These are phyloP conservation scores for Oryza coarctata DNA, from an alignment of 176 grass and related monocot genomes.

Conservation along the genomic window DNA sequence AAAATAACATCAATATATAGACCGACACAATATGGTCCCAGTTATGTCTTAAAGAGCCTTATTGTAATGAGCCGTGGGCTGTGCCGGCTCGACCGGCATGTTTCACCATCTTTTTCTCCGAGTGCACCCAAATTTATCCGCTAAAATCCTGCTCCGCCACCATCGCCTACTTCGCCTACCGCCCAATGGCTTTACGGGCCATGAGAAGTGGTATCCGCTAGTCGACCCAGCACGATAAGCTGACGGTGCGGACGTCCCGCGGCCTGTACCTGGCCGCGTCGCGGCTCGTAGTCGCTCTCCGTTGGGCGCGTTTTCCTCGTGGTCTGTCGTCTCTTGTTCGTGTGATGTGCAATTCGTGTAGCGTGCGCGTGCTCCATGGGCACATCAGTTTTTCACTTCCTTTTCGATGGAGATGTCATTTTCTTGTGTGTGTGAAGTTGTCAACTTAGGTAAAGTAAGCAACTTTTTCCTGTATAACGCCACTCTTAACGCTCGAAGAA, in stretches of 20 bases:
- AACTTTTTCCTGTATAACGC: not conserved
- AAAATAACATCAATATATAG: too few species aligned
- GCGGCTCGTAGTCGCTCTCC: not conserved
- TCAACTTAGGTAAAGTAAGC: not conserved
- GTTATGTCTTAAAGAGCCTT: too few species aligned
- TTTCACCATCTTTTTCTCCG: too few species aligned
- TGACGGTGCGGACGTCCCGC: not conserved
- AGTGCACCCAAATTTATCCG: slow-evolving; percentile 31
- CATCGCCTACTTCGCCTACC: too few species aligned
- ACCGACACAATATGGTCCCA: too few species aligned
- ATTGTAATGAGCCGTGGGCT: too few species aligned
- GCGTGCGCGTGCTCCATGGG: not conserved
- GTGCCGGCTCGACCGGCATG: too few species aligned
- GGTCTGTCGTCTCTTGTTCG: not conserved
- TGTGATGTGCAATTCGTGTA: too few species aligned
- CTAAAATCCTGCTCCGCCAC: not conserved
- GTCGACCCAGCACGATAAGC: not conserved
- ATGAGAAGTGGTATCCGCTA: not conserved
- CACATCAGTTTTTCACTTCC: not conserved
- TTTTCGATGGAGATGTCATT: not conserved
- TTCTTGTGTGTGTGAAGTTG: not conserved
- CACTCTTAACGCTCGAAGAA: too few species aligned
- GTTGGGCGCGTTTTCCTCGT: not conserved
- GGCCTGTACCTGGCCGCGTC: not conserved
- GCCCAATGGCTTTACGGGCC: not conserved